These are phyloP conservation scores for Aspergillus alliaceus DNA, from an alignment of 2,329 filamentous ascomycete species.

Conservation along the genomic window DNA sequence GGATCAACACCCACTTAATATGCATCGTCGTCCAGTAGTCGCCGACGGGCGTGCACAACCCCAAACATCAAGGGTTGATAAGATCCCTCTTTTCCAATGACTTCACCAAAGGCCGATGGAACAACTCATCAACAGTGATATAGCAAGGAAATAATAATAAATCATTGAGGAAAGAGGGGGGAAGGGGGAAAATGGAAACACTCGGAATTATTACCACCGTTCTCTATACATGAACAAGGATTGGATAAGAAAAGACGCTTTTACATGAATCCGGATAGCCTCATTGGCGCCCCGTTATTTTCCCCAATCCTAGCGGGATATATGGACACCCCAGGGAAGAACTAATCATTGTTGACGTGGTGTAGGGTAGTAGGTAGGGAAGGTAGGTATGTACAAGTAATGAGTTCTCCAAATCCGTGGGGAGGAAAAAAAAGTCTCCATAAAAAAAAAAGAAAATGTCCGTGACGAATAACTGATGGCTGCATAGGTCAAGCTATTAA, in stretches of 20 bases:
- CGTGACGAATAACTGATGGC: conserved; percentile 1
- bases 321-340: neutral
- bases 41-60: conserved; percentile 9
- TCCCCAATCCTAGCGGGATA: too few species aligned
- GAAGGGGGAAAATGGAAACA: neutral
- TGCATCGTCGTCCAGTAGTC: conserved; percentile 12
- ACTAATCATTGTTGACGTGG: neutral
- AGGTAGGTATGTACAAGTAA: neutral
- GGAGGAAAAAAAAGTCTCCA: too few species aligned
- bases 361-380: too few species aligned
- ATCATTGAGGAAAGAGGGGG: neutral
- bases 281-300: neutral
- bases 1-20: conserved; percentile 15
- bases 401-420: too few species aligned
- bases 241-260: neutral
- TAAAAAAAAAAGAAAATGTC: neutral
- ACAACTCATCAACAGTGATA: neutral
- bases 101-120: neutral
- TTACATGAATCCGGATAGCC: neutral
- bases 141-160: neutral
- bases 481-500: conserved; percentile 1
- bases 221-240: neutral
- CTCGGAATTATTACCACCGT: neutral
- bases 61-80: conserved; percentile 15
- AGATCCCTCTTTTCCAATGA: conserved; percentile 9